Conservation (phyloP, 2,329 filamentous ascomycete genomes). For the Hypoxylon sp. region DNA sequence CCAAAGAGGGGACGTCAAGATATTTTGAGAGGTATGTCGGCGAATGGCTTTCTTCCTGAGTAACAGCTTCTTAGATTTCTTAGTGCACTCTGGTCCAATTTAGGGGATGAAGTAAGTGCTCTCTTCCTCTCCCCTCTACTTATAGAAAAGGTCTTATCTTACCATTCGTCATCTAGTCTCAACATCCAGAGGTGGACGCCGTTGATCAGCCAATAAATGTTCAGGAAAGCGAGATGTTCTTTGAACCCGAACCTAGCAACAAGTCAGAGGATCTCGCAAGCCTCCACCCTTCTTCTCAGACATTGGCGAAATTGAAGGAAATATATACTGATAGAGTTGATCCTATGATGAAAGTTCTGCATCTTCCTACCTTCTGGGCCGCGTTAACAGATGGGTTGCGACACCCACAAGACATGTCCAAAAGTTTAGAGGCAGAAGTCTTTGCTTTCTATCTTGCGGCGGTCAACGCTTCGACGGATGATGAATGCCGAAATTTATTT, state of each 20-base stretch:
- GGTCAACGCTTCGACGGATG: constrained; percentile 64
- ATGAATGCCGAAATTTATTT: constrained; percentile 63
- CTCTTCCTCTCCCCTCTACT: constrained; percentile 11
- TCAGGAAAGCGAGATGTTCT: constrained; percentile 39
- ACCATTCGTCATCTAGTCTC: constrained; percentile 27
- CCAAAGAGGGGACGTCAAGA: constrained; percentile 43
- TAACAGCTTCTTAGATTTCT: constrained; percentile 8
- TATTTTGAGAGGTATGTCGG: constrained; percentile 48
- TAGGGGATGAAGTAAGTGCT: constrained; percentile 52
- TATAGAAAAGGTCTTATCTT: constrained; percentile 8
- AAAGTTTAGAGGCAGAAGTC: constrained; percentile 70
- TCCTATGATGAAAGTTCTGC: constrained; percentile 42
- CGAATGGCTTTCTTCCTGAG: background rate
- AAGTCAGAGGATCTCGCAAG: constrained; percentile 22
- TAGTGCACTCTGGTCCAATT: constrained; percentile 51
- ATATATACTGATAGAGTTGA: constrained; percentile 36
- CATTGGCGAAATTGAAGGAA: constrained; percentile 32
- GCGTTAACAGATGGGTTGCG: constrained; percentile 39
- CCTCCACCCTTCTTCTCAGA: constrained; percentile 30
- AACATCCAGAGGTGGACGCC: constrained; percentile 42
- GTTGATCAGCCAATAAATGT: constrained; percentile 31
- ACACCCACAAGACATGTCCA: constrained; percentile 50
- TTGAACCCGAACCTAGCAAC: constrained; percentile 28
- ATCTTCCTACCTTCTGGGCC: constrained; percentile 53
- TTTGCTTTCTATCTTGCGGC: constrained; percentile 75